phyloP scores from a whole-genome alignment of 805 yeast genomes.

The Wickerhamiella brachini region DNA sequence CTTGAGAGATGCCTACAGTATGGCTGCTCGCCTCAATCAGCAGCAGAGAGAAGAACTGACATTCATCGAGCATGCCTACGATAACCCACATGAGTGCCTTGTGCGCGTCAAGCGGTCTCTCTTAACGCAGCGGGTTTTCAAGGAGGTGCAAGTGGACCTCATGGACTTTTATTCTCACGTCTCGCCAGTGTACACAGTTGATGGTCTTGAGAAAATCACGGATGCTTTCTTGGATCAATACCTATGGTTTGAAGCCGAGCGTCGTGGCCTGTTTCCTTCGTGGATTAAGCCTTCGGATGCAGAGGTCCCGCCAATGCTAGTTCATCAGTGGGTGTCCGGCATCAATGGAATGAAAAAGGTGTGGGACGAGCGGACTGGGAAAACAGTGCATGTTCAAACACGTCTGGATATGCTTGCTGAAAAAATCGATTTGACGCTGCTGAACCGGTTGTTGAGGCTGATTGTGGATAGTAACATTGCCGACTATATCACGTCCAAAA shows the following conservation, averaged over 20 bases:
- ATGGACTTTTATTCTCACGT: constrained; percentile 78
- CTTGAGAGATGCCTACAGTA: constrained; percentile 64
- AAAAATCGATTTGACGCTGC: constrained; percentile 73
- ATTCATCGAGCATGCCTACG: constrained; percentile 89
- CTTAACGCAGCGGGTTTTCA: constrained; percentile 80
- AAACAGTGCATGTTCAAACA: constrained; percentile 76
- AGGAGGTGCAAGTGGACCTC: constrained; percentile 78
- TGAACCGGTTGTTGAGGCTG: constrained; percentile 67
- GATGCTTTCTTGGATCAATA: constrained; percentile 95
- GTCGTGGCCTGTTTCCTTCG: constrained; percentile 74
- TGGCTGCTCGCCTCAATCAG: constrained; percentile 67
- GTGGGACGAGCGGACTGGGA: constrained; percentile 68
- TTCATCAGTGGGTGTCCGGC: constrained; percentile 90
- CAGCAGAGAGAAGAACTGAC: constrained; percentile 87
- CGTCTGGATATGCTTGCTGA: constrained; percentile 58
- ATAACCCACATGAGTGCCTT: constrained; percentile 87
- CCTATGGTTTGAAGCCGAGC: constrained; percentile 89
- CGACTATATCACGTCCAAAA: constrained; percentile 82
- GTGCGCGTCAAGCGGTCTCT: constrained; percentile 70
- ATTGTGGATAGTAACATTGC: constrained; percentile 85
- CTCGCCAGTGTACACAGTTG: constrained; percentile 75
- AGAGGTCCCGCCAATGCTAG: constrained; percentile 83
- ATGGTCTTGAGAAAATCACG: constrained; percentile 86
- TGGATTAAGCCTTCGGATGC: constrained; percentile 95
- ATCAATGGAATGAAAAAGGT: constrained; percentile 52